Evolutionary conservation across 1,284 basidiomycete species (phyloP).

Genomic region (Athelia psychrophila): DNA sequence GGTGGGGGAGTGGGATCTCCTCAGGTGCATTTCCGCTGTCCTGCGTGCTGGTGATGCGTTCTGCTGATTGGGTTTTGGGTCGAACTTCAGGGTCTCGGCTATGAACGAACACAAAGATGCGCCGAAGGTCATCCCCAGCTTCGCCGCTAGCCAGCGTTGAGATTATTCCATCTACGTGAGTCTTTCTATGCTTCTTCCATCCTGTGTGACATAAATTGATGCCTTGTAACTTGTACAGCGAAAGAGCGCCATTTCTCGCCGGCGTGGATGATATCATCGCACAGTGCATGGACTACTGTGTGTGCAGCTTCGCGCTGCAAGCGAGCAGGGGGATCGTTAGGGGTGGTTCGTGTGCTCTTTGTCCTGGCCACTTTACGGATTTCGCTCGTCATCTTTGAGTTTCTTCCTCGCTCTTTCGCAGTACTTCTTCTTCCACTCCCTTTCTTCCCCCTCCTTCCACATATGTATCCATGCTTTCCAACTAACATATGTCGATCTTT

Average conservation of each 20-base stretch:
- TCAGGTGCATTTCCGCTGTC: constrained; percentile 28
- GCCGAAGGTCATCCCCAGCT: neutral
- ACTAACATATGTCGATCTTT: too few relatives aligned
- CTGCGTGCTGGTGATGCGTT: neutral
- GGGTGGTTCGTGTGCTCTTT: too few relatives aligned
- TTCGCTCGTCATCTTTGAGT: too few relatives aligned
- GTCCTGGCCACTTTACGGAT: too few relatives aligned
- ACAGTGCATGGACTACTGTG: constrained; percentile 43
- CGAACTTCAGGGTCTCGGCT: neutral
- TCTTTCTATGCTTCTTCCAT: neutral
- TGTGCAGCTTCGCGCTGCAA: constrained; percentile 49
- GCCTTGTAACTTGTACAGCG: neutral
- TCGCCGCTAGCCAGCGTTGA: neutral
- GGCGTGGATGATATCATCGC: constrained; percentile 64
- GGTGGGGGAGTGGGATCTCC: constrained; percentile 65
- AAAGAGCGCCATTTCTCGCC: constrained; percentile 38
- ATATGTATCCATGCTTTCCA: constrained; percentile 4
- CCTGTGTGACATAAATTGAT: neutral
- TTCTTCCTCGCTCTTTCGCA: too few relatives aligned
- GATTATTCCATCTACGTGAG: neutral
- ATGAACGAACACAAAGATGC: neutral
- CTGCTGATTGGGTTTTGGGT: too few relatives aligned
- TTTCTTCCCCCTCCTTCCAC: neutral
- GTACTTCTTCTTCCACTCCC: constrained; percentile 12
- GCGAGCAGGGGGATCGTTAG: constrained; percentile 38